Evolutionary conservation across 139 green algal species (phyloP).

Genomic region (Diplosphaera chodatii): DNA sequence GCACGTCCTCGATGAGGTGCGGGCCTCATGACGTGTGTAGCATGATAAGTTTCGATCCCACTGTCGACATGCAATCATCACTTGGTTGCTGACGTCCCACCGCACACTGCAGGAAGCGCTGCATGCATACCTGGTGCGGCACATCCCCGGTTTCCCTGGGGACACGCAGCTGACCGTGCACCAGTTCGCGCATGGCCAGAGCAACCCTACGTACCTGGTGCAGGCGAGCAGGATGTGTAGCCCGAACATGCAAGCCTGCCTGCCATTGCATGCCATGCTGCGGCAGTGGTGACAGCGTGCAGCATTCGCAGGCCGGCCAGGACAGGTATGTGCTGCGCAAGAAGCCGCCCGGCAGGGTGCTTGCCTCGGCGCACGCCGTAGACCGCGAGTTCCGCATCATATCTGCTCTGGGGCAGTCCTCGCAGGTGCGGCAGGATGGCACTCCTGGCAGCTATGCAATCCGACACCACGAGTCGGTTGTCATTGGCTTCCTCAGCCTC

Average conservation of each 20-base stretch:
- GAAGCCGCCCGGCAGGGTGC: constrained; percentile 85
- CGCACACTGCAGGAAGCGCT: constrained; percentile 4
- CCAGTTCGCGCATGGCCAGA: constrained; percentile 87
- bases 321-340: constrained; percentile 83
- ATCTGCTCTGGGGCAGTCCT: constrained; percentile 31
- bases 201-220: constrained; percentile 94
- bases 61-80: too few species aligned
- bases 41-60: too few species aligned
- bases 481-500: too few species aligned
- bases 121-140: background rate
- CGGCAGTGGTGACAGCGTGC: too few species aligned
- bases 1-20: background rate
- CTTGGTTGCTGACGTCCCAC: too few species aligned
- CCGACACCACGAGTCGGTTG: too few species aligned
- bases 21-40: too few species aligned
- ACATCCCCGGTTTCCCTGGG: background rate
- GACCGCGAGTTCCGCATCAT: constrained; percentile 81
- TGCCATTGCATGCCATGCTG: too few species aligned
- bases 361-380: constrained; percentile 91
- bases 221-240: constrained; percentile 30
- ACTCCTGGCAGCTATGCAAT: background rate
- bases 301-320: constrained; percentile 22
- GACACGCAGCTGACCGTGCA: constrained; percentile 1
- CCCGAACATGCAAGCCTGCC: background rate
- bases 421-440: background rate